Evolutionary conservation across 2,329 filamentous ascomycete genomes (phyloP).

Genomic region (Alternaria triticina): DNA sequence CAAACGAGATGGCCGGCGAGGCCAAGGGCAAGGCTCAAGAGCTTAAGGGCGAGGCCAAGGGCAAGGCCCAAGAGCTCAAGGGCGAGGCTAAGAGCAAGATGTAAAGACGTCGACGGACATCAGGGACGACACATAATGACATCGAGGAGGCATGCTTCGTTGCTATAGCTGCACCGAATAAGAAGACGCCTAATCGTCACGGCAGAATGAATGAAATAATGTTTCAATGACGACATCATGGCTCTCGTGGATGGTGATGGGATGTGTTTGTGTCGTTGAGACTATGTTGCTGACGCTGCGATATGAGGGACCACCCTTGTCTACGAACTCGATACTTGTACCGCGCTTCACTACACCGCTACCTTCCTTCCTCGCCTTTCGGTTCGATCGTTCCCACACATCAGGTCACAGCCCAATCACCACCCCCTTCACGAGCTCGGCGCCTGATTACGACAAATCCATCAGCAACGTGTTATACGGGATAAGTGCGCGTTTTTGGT

Average conservation of each 20-base stretch:
- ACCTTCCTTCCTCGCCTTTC: not conserved
- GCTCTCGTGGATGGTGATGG: not conserved
- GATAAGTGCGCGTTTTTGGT: not conserved
- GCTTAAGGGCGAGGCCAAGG: slow-evolving; percentile 50
- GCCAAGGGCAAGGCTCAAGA: slow-evolving; percentile 55
- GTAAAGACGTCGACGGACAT: slow-evolving; percentile 16
- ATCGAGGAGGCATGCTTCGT: not conserved
- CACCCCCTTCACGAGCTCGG: not conserved
- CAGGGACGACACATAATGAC: slow-evolving; percentile 2
- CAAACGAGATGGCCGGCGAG: slow-evolving; percentile 49
- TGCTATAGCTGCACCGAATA: not conserved
- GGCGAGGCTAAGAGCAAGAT: slow-evolving; percentile 58
- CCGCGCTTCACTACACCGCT: not conserved
- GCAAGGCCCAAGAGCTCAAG: slow-evolving; percentile 50
- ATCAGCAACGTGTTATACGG: not conserved
- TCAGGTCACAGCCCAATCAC: not conserved
- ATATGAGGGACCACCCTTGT: not conserved
- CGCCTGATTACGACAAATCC: not conserved
- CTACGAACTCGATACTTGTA: not conserved
- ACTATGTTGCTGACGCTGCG: not conserved
- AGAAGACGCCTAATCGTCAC: not conserved
- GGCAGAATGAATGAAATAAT: slow-evolving; percentile 6
- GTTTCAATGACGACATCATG: not conserved
- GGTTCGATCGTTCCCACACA: not conserved
- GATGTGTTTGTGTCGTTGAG: not conserved